Percentiles rank a stretch among this genome's conserved stretches.
Conservation (phyloP, 2,329 filamentous ascomycete genomes). For the Pseudocercospora ulei region DNA sequence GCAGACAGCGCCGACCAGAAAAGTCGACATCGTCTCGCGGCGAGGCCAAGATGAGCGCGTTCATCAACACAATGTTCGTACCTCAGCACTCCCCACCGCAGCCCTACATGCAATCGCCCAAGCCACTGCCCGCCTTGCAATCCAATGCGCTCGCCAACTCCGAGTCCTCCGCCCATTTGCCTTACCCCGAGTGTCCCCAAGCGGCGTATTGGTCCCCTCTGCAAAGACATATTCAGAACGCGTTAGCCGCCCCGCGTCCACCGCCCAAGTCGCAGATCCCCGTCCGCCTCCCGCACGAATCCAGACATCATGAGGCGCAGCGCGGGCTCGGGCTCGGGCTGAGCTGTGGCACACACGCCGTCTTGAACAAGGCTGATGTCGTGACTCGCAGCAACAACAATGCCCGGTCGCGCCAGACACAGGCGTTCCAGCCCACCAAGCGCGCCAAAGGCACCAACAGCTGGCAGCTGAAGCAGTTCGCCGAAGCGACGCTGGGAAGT, state of each 20-base stretch:
- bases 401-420: constrained; percentile 58
- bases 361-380: constrained; percentile 33
- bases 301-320: constrained; percentile 25
- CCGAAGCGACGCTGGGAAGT: constrained; percentile 89
- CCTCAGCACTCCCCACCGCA: constrained; percentile 31
- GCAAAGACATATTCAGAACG: constrained; percentile 30
- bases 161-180: constrained; percentile 34
- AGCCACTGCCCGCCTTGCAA: constrained; percentile 39
- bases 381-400: constrained; percentile 36
- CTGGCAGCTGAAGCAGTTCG: constrained; percentile 95
- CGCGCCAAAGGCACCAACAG: constrained; percentile 75
- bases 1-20: background rate
- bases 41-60: constrained; percentile 55
- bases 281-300: constrained; percentile 18
- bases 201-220: constrained; percentile 30
- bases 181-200: constrained; percentile 27
- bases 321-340: constrained; percentile 13
- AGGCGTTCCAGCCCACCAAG: constrained; percentile 81
- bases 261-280: constrained; percentile 16
- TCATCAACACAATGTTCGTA: constrained; percentile 73
- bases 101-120: constrained; percentile 32
- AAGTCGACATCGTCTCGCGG: constrained; percentile 1
- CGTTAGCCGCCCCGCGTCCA: constrained; percentile 21
- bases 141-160: constrained; percentile 38
- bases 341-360: constrained; percentile 25